Conservation (phyloP, 306 rosid genomes). For the Alnus glutinosa region DNA sequence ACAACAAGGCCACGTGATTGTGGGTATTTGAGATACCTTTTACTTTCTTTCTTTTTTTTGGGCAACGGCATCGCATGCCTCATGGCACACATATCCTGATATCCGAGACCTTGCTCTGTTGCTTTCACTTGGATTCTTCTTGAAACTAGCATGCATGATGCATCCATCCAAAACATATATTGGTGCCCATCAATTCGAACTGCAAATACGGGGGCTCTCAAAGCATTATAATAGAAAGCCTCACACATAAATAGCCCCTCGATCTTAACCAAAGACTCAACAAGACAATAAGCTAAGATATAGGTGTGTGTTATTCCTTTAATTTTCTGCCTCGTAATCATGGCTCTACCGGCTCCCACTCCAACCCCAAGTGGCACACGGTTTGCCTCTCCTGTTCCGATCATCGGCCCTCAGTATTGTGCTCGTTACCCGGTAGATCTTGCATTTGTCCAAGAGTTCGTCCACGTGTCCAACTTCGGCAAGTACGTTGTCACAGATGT, state of each 20-base stretch:
- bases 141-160: too few relatives aligned
- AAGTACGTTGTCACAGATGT: slow-evolving; percentile 47
- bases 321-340: background rate
- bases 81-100: too few relatives aligned
- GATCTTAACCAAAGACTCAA: background rate
- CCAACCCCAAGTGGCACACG: background rate
- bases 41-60: too few relatives aligned
- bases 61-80: too few relatives aligned
- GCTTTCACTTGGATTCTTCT: too few relatives aligned
- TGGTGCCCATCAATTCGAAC: too few relatives aligned
- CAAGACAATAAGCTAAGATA: too few relatives aligned
- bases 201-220: too few relatives aligned
- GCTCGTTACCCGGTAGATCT: slow-evolving; percentile 42
- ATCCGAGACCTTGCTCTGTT: too few relatives aligned
- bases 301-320: background rate
- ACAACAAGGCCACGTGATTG: too few relatives aligned
- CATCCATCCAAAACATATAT: too few relatives aligned
- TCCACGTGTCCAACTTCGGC: slow-evolving; percentile 25
- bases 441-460: slow-evolving; percentile 37
- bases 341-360: background rate
- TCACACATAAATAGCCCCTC: background rate
- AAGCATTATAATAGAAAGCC: background rate
- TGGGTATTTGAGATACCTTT: too few relatives aligned
- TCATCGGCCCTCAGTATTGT: slow-evolving; percentile 47
- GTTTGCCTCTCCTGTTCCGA: slow-evolving; percentile 9